These are phyloP conservation scores for Botrytis galanthina DNA, from an alignment of 2,329 filamentous ascomycete species.

Conservation along the genomic window DNA sequence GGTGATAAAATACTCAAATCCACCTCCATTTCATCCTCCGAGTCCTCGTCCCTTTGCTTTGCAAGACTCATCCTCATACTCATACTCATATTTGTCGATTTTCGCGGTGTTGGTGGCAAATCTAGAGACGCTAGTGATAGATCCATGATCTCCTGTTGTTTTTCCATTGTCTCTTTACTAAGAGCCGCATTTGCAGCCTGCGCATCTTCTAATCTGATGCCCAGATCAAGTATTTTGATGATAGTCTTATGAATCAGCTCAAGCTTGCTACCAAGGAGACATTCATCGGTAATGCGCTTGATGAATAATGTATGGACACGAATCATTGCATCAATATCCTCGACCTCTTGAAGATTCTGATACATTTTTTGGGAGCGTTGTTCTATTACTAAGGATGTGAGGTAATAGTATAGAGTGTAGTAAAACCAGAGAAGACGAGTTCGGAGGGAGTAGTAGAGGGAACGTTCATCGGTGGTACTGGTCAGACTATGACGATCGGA, in stretches of 20 bases:
- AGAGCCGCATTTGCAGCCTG: slow-evolving; percentile 42
- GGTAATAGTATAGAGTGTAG: slow-evolving; percentile 70
- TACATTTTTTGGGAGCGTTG: slow-evolving; percentile 58
- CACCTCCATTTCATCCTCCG: slow-evolving; percentile 36
- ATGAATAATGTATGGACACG: slow-evolving; percentile 63
- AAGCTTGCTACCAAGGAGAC: slow-evolving; percentile 67
- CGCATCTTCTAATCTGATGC: slow-evolving; percentile 65
- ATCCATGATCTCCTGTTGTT: slow-evolving; percentile 36
- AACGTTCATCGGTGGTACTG: slow-evolving; percentile 44
- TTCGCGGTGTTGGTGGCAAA: slow-evolving; percentile 35
- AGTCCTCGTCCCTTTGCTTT: not conserved
- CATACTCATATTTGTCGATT: slow-evolving; percentile 28
- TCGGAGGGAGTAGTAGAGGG: slow-evolving; percentile 59
- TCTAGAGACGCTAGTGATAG: slow-evolving; percentile 37
- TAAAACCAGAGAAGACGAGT: slow-evolving; percentile 75
- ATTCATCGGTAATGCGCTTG: slow-evolving; percentile 61
- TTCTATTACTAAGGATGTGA: slow-evolving; percentile 69
- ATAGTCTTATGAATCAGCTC: slow-evolving; percentile 69
- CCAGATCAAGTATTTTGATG: slow-evolving; percentile 73
- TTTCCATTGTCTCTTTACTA: slow-evolving; percentile 26
- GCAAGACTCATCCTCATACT: slow-evolving; percentile 37
- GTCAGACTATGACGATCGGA: slow-evolving; percentile 42
- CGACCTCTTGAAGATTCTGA: slow-evolving; percentile 55
- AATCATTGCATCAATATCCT: slow-evolving; percentile 81
- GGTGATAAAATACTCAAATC: slow-evolving; percentile 42